A percentile compares a stretch with the other conserved stretches of the same genome.
Conservation (phyloP, 768 basidiomycete species). For the Hygrocybe punicea region DNA sequence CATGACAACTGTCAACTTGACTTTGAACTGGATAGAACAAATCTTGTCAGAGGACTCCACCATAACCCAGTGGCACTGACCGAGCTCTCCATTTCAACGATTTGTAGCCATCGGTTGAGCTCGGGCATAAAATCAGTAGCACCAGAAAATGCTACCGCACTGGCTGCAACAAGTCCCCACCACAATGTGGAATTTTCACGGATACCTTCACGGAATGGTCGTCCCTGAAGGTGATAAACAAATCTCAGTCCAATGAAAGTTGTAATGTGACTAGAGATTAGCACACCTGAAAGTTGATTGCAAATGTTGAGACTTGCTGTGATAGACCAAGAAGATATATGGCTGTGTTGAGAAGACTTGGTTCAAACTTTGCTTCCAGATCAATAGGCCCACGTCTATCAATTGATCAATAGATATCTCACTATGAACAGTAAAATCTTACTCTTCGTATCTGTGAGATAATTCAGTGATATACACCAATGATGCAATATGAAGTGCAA, state of each 20-base stretch:
- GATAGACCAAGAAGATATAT: conserved; percentile 94
- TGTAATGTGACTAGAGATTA: not conserved
- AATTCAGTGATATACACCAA: conserved; percentile 92
- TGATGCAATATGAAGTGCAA: conserved; percentile 86
- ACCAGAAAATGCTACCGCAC: conserved; percentile 87
- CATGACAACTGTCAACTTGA: conserved; percentile 78
- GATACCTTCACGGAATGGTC: conserved; percentile 98
- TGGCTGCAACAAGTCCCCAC: conserved; percentile 88
- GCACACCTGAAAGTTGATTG: conserved; percentile 90
- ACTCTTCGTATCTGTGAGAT: conserved; percentile 75
- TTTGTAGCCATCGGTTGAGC: conserved; percentile 93
- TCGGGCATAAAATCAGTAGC: conserved; percentile 95
- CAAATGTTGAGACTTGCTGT: conserved; percentile 97
- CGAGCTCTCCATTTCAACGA: conserved; percentile 78
- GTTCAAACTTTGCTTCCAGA: conserved; percentile 94
- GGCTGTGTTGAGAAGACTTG: conserved; percentile 90
- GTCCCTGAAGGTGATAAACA: conserved; percentile 51
- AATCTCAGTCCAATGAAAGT: not conserved
- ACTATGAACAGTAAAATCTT: conserved; percentile 31
- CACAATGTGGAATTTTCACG: conserved; percentile 91
- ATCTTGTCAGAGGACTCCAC: not conserved
- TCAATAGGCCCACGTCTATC: conserved; percentile 72
- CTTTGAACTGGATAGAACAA: conserved; percentile 66
- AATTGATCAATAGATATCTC: conserved; percentile 7
- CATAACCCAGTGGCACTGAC: conserved; percentile 47